Conservation (phyloP, 2,329 filamentous ascomycete genomes). For the Geoglossum cookeanum region DNA sequence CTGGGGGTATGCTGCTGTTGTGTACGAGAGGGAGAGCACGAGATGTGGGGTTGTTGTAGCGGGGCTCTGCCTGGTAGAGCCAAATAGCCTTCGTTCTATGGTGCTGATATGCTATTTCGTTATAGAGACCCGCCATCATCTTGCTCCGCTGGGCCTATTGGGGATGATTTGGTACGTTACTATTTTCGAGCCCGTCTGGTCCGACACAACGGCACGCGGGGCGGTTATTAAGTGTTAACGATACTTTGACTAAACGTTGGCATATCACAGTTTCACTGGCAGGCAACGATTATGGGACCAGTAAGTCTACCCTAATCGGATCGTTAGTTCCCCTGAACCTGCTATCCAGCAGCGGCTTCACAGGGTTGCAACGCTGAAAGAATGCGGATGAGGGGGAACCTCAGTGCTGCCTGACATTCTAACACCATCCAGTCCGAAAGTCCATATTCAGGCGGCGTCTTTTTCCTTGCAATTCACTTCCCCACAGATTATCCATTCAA, state of each 20-base stretch:
- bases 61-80: not conserved
- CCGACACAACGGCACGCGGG: not conserved
- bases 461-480: slow-evolving; percentile 98
- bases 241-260: slow-evolving; percentile 11
- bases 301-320: slow-evolving; percentile 38
- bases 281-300: slow-evolving; percentile 99
- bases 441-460: slow-evolving; percentile 94
- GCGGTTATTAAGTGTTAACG: not conserved
- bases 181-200: slow-evolving; percentile 13
- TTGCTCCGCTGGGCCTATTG: slow-evolving; percentile 91
- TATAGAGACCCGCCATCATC: slow-evolving; percentile 89
- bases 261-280: slow-evolving; percentile 79
- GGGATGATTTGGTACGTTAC: slow-evolving; percentile 87
- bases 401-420: not conserved
- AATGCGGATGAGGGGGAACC: not conserved
- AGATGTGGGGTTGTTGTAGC: slow-evolving; percentile 1
- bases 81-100: slow-evolving; percentile 7
- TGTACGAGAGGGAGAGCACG: not conserved
- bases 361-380: not conserved
- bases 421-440: slow-evolving; percentile 38
- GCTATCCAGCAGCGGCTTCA: not conserved
- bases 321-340: not conserved
- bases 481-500: slow-evolving; percentile 99
- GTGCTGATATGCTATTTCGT: not conserved
- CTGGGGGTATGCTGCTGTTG: not conserved